Conservation (phyloP, 1,284 basidiomycete species). For the Neonothopanus nambi region DNA sequence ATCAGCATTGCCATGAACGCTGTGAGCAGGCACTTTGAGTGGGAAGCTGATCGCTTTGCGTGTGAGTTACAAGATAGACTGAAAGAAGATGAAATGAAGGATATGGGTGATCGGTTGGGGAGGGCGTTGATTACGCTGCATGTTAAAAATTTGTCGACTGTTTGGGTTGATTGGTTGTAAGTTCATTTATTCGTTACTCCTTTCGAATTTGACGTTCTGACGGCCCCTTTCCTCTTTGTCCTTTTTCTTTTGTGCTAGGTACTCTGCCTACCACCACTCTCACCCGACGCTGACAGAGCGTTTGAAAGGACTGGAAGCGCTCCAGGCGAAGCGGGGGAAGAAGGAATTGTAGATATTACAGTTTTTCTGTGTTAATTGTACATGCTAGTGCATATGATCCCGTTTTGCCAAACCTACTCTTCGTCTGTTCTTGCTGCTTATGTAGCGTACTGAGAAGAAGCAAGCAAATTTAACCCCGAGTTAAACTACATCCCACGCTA, state of each 20-base stretch:
- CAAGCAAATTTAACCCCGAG: too few species aligned
- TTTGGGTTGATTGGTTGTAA: slow-evolving; percentile 89
- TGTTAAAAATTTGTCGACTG: slow-evolving; percentile 87
- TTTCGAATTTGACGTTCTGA: too few species aligned
- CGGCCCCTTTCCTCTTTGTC: too few species aligned
- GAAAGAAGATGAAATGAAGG: slow-evolving; percentile 49
- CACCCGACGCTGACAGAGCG: slow-evolving; percentile 91
- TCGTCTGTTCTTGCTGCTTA: too few species aligned
- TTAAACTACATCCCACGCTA: too few species aligned
- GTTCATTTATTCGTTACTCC: slow-evolving; percentile 32
- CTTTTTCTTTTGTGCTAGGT: too few species aligned
- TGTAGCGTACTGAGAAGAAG: too few species aligned
- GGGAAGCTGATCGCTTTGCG: slow-evolving; percentile 86
- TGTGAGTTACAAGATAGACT: slow-evolving; percentile 62
- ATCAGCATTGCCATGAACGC: slow-evolving; percentile 80
- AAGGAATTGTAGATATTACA: slow-evolving; percentile 8
- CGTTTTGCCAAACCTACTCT: too few species aligned
- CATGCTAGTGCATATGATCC: too few species aligned
- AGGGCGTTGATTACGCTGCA: slow-evolving; percentile 81
- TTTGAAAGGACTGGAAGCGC: slow-evolving; percentile 73
- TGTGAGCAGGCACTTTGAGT: slow-evolving; percentile 83
- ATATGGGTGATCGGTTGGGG: slow-evolving; percentile 81
- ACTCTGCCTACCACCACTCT: slow-evolving; percentile 91
- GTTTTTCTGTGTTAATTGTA: too few species aligned
- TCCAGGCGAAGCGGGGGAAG: slow-evolving; percentile 35